Evolutionary conservation across 78 protist genomes (phyloP).

Genomic region (Chrysochromulina parva): DNA sequence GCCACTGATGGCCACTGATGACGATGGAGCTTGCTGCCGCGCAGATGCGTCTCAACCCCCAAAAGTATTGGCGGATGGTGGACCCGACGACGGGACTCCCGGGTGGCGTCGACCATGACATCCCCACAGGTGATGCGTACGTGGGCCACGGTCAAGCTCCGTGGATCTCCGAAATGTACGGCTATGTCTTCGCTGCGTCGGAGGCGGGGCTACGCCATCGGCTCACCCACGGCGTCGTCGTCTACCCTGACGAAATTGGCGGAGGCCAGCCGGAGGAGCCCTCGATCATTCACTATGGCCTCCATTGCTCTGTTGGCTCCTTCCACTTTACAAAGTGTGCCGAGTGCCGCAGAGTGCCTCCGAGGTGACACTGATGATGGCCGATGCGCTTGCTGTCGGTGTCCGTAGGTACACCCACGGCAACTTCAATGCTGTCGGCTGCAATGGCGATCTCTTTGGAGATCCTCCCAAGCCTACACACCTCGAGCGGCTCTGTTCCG

Average conservation of each 20-base stretch:
- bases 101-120: not conserved
- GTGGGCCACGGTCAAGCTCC: not conserved
- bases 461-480: not conserved
- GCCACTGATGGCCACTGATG: not conserved
- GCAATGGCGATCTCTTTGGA: not conserved
- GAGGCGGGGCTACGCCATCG: not conserved
- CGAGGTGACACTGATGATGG: too few species aligned
- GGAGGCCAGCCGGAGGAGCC: not conserved
- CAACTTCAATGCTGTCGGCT: not conserved
- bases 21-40: not conserved
- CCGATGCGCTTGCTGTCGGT: too few species aligned
- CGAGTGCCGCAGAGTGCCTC: too few species aligned
- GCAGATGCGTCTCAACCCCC: not conserved
- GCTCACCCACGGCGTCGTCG: slow-evolving; percentile 5
- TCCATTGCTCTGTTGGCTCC: not conserved
- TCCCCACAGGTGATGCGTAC: not conserved
- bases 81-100: not conserved
- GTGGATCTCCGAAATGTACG: slow-evolving; percentile 15
- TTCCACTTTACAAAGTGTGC: not conserved
- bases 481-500: not conserved
- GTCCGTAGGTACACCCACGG: not conserved
- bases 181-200: slow-evolving; percentile 2
- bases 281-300: not conserved
- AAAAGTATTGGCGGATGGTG: not conserved
- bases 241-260: not conserved